phyloP scores from a whole-genome alignment of 257 asterid genomes.

The Cinchona pubescens region DNA sequence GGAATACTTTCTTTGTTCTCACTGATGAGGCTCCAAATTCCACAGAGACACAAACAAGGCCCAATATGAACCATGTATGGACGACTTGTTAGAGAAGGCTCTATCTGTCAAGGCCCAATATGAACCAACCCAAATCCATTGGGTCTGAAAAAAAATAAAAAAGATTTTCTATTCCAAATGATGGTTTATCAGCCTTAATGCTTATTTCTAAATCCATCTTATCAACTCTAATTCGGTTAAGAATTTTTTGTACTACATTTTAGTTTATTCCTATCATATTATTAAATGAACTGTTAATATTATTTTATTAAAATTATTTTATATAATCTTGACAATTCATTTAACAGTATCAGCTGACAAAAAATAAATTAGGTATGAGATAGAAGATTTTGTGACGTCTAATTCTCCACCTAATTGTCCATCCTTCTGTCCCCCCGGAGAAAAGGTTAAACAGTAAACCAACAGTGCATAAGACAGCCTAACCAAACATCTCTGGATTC shows the following conservation, averaged over 20 bases:
- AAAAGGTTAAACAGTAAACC: background rate
- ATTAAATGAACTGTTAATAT: no score
- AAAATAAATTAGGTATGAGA: no score
- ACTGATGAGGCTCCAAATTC: background rate
- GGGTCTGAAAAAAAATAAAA: background rate
- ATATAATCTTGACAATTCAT: no score
- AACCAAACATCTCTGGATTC: constrained; percentile 3
- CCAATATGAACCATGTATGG: no score
- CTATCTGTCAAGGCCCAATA: background rate
- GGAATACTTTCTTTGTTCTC: background rate
- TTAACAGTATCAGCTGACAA: no score
- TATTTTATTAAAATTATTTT: no score
- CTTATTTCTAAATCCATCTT: background rate
- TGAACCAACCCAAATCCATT: constrained; percentile 8
- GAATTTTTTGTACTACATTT: no score
- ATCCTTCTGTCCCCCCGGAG: background rate
- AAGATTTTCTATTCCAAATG: no score
- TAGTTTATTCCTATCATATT: no score
- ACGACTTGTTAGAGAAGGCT: background rate
- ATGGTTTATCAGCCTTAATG: background rate
- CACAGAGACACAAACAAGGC: background rate
- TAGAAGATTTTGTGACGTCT: no score
- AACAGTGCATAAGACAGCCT: constrained; percentile 7
- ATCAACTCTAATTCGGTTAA: no score
- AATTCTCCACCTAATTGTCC: background rate